Conservation (phyloP, 208 protist species). For the Leishmania braziliensis region DNA sequence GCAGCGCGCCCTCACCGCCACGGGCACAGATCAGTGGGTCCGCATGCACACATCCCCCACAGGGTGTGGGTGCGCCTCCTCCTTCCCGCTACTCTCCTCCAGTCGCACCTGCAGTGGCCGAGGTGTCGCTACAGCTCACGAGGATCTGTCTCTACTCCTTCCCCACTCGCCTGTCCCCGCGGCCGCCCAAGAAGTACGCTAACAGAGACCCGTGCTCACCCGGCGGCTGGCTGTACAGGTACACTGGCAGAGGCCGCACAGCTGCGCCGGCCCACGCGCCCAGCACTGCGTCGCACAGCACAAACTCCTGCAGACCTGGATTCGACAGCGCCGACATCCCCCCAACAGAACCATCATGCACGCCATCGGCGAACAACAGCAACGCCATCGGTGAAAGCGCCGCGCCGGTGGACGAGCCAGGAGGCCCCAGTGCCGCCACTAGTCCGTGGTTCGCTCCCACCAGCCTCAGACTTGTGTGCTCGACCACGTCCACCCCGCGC, state of each 20-base stretch:
- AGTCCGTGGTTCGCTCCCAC: too few species aligned
- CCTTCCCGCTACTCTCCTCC: neutral
- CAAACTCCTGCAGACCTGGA: neutral
- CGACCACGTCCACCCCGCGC: too few species aligned
- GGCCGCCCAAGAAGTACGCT: too few species aligned
- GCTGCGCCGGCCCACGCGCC: neutral
- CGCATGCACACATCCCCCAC: too few species aligned
- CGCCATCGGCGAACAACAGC: neutral
- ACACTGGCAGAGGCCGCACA: neutral
- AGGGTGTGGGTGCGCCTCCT: neutral
- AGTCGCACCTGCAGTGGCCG: neutral
- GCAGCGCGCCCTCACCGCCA: neutral
- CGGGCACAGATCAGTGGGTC: neutral
- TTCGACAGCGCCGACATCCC: neutral
- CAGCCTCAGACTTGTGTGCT: too few species aligned
- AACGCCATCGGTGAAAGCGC: conserved; percentile 57
- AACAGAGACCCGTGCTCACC: neutral
- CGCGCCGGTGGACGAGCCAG: conserved; percentile 32
- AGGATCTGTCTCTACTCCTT: neutral
- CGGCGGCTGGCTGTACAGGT: neutral
- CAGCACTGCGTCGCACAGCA: neutral
- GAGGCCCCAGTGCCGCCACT: conserved; percentile 11
- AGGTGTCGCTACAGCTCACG: neutral
- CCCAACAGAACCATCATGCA: neutral
- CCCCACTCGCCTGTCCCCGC: neutral